A percentile compares a stretch with the other conserved stretches of the same genome.
These are phyloP conservation scores for Micromonas commoda DNA, from an alignment of 139 green algal genomes.

Conservation along the genomic window DNA sequence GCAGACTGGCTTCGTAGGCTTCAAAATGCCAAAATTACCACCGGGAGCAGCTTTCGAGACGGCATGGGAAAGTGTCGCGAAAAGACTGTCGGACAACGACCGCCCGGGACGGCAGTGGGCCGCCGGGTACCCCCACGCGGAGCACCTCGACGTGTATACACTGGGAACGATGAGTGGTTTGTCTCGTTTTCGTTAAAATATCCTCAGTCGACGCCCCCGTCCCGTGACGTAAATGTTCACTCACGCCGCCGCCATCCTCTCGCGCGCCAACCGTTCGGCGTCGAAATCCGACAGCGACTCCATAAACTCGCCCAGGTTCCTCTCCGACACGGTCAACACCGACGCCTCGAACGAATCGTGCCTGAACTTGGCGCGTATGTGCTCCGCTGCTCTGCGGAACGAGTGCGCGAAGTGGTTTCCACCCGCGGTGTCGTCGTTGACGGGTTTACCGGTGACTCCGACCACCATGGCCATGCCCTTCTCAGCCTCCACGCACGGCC, in stretches of 20 bases:
- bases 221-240: not conserved
- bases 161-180: no score
- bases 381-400: conserved; percentile 8
- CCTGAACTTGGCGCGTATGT: not conserved
- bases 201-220: no score
- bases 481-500: not conserved
- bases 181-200: not conserved
- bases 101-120: no score
- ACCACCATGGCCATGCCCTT: not conserved
- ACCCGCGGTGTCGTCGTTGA: not conserved
- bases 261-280: conserved; percentile 8
- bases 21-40: no score
- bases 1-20: no score
- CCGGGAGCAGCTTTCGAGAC: no score
- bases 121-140: no score
- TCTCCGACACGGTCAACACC: not conserved
- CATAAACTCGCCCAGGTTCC: conserved; percentile 3
- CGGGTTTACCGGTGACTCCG: conserved; percentile 17
- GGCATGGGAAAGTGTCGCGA: no score
- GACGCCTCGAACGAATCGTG: conserved; percentile 13
- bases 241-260: not conserved
- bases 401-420: conserved; percentile 21
- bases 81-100: no score
- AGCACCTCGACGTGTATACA: no score
- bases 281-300: conserved; percentile 19